Conservation (phyloP, 2,329 filamentous ascomycete species). For the Cryphonectria parasitica region DNA sequence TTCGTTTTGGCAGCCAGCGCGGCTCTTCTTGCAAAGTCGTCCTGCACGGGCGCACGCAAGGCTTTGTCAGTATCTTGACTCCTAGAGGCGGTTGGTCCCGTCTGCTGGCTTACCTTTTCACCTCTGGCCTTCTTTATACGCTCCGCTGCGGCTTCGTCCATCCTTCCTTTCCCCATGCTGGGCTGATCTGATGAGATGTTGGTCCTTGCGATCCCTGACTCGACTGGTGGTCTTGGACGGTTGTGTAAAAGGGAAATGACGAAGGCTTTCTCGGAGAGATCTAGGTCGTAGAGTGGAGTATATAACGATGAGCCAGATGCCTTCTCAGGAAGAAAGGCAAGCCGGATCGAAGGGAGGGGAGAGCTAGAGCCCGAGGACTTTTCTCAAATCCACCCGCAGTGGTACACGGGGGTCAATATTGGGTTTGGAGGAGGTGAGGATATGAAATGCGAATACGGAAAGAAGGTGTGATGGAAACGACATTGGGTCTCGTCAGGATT, state of each 20-base stretch:
- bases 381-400: background rate
- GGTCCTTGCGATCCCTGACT: background rate
- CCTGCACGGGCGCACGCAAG: slow-evolving; percentile 33
- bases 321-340: background rate
- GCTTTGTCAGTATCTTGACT: slow-evolving; percentile 11
- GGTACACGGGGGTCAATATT: background rate
- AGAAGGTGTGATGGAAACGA: background rate
- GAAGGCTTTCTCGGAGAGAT: background rate
- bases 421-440: background rate
- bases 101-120: slow-evolving; percentile 39
- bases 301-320: background rate
- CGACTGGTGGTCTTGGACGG: background rate
- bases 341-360: background rate
- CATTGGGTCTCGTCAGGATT: background rate
- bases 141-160: slow-evolving; percentile 47
- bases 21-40: slow-evolving; percentile 43
- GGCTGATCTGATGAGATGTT: slow-evolving; percentile 2
- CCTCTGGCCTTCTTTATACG: slow-evolving; percentile 48
- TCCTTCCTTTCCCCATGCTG: slow-evolving; percentile 43
- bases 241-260: background rate
- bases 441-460: background rate
- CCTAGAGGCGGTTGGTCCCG: background rate
- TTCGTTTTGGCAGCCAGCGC: slow-evolving; percentile 42
- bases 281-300: background rate
- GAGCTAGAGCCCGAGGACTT: background rate